A percentile compares a stretch with the other conserved stretches of the same genome.
Conservation (phyloP, 2,329 filamentous ascomycete genomes). For the Diplocarpon mali region DNA sequence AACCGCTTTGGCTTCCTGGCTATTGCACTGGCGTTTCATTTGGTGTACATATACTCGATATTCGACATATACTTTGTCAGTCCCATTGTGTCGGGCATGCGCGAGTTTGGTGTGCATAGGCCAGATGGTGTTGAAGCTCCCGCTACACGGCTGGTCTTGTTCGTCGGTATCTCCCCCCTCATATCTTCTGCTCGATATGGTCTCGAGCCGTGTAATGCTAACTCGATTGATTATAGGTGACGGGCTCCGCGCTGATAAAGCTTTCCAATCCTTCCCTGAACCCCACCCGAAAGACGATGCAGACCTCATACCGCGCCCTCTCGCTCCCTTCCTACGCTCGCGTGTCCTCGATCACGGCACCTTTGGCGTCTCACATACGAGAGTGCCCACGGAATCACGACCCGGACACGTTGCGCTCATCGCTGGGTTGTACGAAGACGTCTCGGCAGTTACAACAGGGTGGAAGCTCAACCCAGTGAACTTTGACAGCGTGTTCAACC, state of each 20-base stretch:
- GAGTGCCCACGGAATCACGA: slow-evolving; percentile 91
- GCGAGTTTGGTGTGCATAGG: slow-evolving; percentile 60
- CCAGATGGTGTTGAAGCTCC: slow-evolving; percentile 53
- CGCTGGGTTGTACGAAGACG: slow-evolving; percentile 93
- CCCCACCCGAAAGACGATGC: slow-evolving; percentile 60
- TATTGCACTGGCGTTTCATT: slow-evolving; percentile 82
- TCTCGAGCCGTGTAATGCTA: too few species aligned
- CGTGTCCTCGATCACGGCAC: slow-evolving; percentile 82
- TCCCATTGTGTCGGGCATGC: slow-evolving; percentile 94
- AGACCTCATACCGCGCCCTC: slow-evolving; percentile 61
- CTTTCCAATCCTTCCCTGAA: slow-evolving; percentile 86
- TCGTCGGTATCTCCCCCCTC: slow-evolving; percentile 54
- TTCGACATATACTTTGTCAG: slow-evolving; percentile 99
- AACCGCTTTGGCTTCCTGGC: slow-evolving; percentile 72
- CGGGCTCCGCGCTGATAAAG: slow-evolving; percentile 92
- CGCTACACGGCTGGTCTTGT: slow-evolving; percentile 81
- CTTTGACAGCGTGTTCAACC: slow-evolving; percentile 98
- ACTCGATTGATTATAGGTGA: slow-evolving; percentile 46
- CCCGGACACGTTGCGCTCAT: slow-evolving; percentile 96
- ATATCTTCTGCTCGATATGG: neutral
- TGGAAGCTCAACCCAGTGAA: slow-evolving; percentile 98
- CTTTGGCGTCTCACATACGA: slow-evolving; percentile 93
- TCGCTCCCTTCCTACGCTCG: slow-evolving; percentile 86
- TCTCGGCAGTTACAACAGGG: slow-evolving; percentile 90
- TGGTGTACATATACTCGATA: slow-evolving; percentile 89